A percentile compares a stretch with the other conserved stretches of the same genome.
Conservation (phyloP, 495 filamentous ascomycete species). For the Staphylotrichum tortipilum region DNA sequence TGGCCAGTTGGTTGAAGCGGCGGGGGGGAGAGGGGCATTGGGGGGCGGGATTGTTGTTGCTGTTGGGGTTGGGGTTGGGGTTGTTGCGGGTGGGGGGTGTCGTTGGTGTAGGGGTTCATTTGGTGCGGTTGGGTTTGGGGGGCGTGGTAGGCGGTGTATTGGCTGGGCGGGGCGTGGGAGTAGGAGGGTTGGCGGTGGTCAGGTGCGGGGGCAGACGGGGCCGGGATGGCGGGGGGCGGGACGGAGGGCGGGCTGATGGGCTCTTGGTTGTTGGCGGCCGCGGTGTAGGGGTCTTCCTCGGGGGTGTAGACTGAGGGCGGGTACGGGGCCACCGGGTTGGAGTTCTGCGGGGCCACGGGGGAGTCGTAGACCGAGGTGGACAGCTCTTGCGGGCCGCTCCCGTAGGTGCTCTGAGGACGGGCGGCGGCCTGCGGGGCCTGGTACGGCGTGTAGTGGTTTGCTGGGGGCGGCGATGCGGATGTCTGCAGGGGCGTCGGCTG, state of each 20-base stretch:
- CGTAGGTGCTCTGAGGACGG: constrained; percentile 64
- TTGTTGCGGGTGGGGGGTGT: not conserved
- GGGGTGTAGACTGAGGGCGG: constrained; percentile 48
- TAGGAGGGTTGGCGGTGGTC: constrained; percentile 6
- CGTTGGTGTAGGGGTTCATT: not conserved
- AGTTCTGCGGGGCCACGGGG: constrained; percentile 53
- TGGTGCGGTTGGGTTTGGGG: not conserved
- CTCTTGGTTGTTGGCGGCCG: constrained; percentile 13
- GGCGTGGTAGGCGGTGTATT: constrained; percentile 8
- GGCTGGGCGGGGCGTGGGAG: constrained; percentile 1
- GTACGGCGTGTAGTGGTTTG: constrained; percentile 34
- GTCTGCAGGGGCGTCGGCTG: constrained; percentile 42
- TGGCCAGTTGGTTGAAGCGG: constrained; percentile 31
- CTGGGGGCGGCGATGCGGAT: constrained; percentile 32
- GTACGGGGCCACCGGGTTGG: constrained; percentile 41
- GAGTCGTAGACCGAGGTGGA: constrained; percentile 80
- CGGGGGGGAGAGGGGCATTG: constrained; percentile 31
- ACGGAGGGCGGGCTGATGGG: constrained; percentile 18
- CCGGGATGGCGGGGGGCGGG: constrained; percentile 21
- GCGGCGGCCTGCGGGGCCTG: constrained; percentile 35
- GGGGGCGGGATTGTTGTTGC: constrained; percentile 32
- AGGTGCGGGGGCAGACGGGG: constrained; percentile 19
- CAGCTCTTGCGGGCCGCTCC: constrained; percentile 67
- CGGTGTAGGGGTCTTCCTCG: constrained; percentile 43
- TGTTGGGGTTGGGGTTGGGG: constrained; percentile 5